Evolutionary conservation across 2,329 filamentous ascomycete genomes (phyloP), one percentile per base, ranked within the genome.

Genomic region (Talaromyces sp.): DNA sequence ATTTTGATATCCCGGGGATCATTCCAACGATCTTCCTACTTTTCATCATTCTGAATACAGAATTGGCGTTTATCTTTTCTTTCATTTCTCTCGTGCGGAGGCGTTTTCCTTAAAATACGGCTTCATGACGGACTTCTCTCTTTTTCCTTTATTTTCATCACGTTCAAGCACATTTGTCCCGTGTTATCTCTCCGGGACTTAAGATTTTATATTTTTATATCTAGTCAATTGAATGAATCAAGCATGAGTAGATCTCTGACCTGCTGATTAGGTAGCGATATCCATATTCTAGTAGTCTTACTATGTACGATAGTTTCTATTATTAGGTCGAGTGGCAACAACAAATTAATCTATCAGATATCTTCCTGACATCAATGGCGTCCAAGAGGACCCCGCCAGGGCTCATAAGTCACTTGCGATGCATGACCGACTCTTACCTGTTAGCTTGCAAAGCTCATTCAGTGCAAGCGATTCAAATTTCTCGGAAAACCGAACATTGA

Each of bases 21-120:
- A 56, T 56, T 54, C 31, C 24, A 24, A 41, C 24, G 19, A 52
- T 61, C 45, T 16, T 52, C 45, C 69, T 65, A 67, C 61, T 65
- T 67, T 67, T 37, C 33, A 56, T 56, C 52, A 56, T 56, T 37
- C 52, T 37, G 52, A 56, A 56, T 39, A 56, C 52, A 37, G 52
- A 37, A 56, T 56, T 37, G 52, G 52, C 52, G 52, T 56, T 56
- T 39, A 19, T 49, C 50, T 52, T 43, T 63, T 50, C 24, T 43
- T 41, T 33, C 52, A 16, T 41, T 56, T 52, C 19, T 31, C 24
- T 24, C 16, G 14, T 56, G 33, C 52, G 33, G 19, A 56, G 52
- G 52, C 52, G 16, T 56, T n/a, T 37, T 37, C 9, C 3, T 22
- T 54, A 22, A 54, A 54, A 54, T 54, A 56, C 31, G n/a, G 52